A percentile compares a stretch with the other conserved stretches of the same genome.
Evolutionary conservation across 2,329 filamentous ascomycete genomes (phyloP).

Genomic region (Botrytis fabae): DNA sequence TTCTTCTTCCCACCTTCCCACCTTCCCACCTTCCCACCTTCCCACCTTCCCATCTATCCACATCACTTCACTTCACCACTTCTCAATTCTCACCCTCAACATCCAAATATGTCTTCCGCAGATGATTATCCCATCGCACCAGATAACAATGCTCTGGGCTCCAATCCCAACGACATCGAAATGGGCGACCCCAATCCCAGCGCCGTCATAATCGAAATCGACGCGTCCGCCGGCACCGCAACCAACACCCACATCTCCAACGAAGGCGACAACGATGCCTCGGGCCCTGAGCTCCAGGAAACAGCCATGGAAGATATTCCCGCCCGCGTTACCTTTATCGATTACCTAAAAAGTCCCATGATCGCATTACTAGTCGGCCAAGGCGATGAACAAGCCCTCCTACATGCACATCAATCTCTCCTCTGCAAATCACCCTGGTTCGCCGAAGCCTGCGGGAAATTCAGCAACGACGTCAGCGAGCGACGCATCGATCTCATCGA

Average conservation of each 20-base stretch:
- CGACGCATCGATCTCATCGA: constrained; percentile 67
- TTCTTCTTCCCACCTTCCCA: neutral
- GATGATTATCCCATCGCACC: constrained; percentile 31
- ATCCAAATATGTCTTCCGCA: constrained; percentile 14
- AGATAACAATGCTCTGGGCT: constrained; percentile 26
- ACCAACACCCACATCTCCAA: neutral
- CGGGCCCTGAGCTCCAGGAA: constrained; percentile 27
- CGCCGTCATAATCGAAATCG: constrained; percentile 36
- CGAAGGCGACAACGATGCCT: constrained; percentile 1
- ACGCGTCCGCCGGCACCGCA: constrained; percentile 11
- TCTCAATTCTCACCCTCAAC: neutral
- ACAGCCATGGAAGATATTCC: constrained; percentile 31
- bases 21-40: too few species aligned
- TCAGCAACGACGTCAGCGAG: constrained; percentile 61
- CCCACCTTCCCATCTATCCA: neutral
- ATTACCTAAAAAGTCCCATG: constrained; percentile 67
- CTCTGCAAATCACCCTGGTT: constrained; percentile 76
- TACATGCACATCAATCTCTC: constrained; percentile 79
- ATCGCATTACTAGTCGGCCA: constrained; percentile 66
- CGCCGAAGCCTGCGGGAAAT: constrained; percentile 59
- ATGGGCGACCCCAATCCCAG: constrained; percentile 32
- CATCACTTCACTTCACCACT: neutral
- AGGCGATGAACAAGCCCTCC: constrained; percentile 58
- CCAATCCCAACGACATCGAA: constrained; percentile 33
- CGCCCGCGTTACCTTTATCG: constrained; percentile 47